Base-by-base conservation (phyloP, 2,329 filamentous ascomycete species). In the Cladosporium velox region DNA sequence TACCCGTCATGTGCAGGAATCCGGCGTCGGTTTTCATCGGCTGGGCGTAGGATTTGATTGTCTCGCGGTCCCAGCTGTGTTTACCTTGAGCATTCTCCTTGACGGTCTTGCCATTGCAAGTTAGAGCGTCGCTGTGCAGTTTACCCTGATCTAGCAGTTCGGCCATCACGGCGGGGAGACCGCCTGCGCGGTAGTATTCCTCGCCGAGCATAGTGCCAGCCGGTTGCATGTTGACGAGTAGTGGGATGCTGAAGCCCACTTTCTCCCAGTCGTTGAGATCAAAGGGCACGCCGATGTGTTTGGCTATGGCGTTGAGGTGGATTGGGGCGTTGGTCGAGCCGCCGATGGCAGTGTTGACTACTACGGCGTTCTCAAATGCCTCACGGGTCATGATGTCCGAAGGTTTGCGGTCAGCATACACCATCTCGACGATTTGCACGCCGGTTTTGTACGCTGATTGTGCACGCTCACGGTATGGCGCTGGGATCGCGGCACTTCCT, bases 271-370 rank as follows among this genome's bases (percentile, higher is more conserved):
- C 84, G 67, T 86, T 81, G 35, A 85, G 72, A 14, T 80, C 77
- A 0, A 87, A 73, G 0, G 79, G 73, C 1, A 87, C 80, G 1
- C 83, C 84, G 12, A 85, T 80, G 63, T 86, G 84, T 67, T 82
- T 83, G 2, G 85, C 84, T 26, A 86, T 80, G 11, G 84, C 85
- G 47, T 81, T 83, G 58, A 86, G 75, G 71, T 86, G 85, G 59
- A 87, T 85, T 0, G 84, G 84, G 0, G 84, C 84, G 67, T 87
- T 87, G 4, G 84, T 86, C 68, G 82, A 85, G 15, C 85, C 85
- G 30, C 85, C 85, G 63, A 86, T 85, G 24, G 84, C 84, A 1
- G 83, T 84, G 67, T 85, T 86, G 51, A 79, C 80, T 6, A 82
- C 81, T 32, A 87, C 84, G 7, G 83, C 84, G 67, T 86, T 87